These are phyloP conservation scores for Pythium dissotocum DNA, from an alignment of 352 stramenopile species.

Conservation along the genomic window DNA sequence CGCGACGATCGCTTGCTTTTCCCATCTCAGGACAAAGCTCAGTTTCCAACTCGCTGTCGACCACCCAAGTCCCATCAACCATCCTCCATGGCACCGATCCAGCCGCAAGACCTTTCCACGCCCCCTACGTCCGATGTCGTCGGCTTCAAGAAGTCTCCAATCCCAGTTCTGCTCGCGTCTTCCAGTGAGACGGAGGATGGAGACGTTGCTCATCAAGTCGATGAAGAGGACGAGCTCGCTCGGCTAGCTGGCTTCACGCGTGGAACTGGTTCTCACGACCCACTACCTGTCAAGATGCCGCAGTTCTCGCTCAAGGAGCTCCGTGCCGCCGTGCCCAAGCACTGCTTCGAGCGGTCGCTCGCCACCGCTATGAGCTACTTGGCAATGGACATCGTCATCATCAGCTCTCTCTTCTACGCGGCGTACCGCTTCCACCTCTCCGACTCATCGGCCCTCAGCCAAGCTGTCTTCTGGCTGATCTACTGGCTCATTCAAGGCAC, in stretches of 20 bases:
- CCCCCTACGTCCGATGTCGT: too few relatives aligned
- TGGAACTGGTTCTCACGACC: slow-evolving; percentile 67
- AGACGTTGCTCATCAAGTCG: too few relatives aligned
- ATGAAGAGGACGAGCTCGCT: too few relatives aligned
- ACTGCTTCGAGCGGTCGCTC: slow-evolving; percentile 97
- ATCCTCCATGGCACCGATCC: too few relatives aligned
- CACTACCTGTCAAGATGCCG: slow-evolving; percentile 80
- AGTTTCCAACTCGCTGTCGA: too few relatives aligned
- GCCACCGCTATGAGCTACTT: slow-evolving; percentile 92
- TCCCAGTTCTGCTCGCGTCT: too few relatives aligned
- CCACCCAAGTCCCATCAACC: too few relatives aligned
- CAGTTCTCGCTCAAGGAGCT: slow-evolving; percentile 90
- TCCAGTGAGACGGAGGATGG: too few relatives aligned
- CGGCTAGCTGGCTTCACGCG: slow-evolving; percentile 59
- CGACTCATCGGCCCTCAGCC: slow-evolving; percentile 42
- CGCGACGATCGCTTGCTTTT: too few relatives aligned
- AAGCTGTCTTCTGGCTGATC: slow-evolving; percentile 68
- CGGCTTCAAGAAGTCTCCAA: too few relatives aligned
- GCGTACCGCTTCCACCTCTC: slow-evolving; percentile 74
- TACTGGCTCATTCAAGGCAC: slow-evolving; percentile 98
- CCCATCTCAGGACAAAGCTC: too few relatives aligned
- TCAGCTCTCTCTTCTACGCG: slow-evolving; percentile 86
- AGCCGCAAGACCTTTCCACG: too few relatives aligned
- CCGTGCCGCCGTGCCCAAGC: slow-evolving; percentile 87
- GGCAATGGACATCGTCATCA: slow-evolving; percentile 89